Percentiles rank a stretch among this genome's conserved stretches.
phyloP scores from a whole-genome alignment of 139 green algal species.

The Medakamo hakoo region DNA sequence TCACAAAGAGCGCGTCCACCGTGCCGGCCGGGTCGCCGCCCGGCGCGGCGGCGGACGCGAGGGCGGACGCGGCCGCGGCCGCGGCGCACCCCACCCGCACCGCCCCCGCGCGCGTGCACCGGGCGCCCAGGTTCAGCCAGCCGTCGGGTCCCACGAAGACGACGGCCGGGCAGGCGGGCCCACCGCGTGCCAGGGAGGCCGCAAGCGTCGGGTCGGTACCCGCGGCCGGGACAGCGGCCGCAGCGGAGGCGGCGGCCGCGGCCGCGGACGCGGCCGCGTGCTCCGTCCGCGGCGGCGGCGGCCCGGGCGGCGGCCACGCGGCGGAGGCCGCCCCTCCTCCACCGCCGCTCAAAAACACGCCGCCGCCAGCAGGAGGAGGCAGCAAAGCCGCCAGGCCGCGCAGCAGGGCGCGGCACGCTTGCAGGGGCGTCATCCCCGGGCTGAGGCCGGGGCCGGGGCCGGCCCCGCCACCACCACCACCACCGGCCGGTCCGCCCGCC shows the following conservation, averaged over 20 bases:
- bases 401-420: not conserved
- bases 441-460: not conserved
- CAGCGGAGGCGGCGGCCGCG: too few species aligned
- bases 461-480: too few species aligned
- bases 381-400: not conserved
- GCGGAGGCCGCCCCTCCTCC: not conserved
- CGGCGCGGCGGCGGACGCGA: not conserved
- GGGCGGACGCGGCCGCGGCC: constrained; percentile 14
- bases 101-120: constrained; percentile 20
- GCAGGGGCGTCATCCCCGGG: not conserved
- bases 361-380: too few species aligned
- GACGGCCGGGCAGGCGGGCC: too few species aligned
- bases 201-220: too few species aligned
- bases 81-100: constrained; percentile 16
- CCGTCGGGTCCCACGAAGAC: constrained; percentile 45
- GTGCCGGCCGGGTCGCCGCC: not conserved
- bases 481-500: too few species aligned
- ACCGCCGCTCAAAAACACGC: not conserved
- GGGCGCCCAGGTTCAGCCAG: constrained; percentile 40
- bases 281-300: not conserved
- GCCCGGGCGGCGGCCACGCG: too few species aligned
- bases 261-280: too few species aligned
- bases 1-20: not conserved
- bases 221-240: too few species aligned
- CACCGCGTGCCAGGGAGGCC: too few species aligned